Conservation (phyloP, 83 land plant species). For the Picea abies region DNA sequence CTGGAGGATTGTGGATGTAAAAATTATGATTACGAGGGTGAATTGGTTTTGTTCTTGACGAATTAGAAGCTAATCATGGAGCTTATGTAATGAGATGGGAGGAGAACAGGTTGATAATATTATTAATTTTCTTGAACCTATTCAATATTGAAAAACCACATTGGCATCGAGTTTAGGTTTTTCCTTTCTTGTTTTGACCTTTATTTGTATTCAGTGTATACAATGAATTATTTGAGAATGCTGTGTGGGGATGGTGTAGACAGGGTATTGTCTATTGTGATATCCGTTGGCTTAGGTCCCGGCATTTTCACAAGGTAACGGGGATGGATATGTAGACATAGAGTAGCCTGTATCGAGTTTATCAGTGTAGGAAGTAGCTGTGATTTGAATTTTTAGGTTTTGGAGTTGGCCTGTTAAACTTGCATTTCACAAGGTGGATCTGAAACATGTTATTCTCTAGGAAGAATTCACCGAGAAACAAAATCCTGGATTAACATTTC, state of each 20-base stretch:
- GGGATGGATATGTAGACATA: too few species aligned
- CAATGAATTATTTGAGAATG: constrained; percentile 1
- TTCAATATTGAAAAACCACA: neutral
- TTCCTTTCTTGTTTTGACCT: neutral
- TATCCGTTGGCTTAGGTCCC: neutral
- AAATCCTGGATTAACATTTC: too few species aligned
- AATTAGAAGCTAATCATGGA: neutral
- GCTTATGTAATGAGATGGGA: neutral
- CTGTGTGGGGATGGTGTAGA: neutral
- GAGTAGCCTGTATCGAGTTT: too few species aligned
- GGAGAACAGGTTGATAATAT: neutral
- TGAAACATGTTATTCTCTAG: neutral
- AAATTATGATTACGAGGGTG: neutral
- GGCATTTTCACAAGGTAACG: neutral
- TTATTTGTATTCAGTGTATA: neutral
- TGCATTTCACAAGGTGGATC: neutral
- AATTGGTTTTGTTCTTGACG: neutral
- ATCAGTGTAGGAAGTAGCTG: neutral
- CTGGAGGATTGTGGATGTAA: neutral
- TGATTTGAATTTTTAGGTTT: neutral
- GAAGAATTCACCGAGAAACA: neutral
- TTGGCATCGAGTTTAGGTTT: neutral
- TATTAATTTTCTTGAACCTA: neutral
- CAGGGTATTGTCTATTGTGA: neutral
- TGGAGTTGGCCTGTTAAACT: neutral